Base-by-base conservation (phyloP, 2,329 filamentous ascomycete species). In the Aspergillus sp. region DNA sequence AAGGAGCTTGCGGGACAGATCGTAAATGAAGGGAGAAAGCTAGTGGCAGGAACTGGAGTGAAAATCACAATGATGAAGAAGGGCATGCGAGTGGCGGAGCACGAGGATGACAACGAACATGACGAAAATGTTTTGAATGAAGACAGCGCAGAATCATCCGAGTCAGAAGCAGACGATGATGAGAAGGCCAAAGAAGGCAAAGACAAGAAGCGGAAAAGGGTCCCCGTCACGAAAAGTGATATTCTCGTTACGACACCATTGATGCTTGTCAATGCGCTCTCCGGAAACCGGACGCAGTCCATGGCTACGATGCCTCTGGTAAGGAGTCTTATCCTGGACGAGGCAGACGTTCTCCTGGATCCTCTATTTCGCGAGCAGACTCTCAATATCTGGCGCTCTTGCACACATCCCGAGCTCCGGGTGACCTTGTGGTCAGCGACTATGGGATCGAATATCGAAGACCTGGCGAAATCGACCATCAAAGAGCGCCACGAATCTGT, bases 361-460 rank as follows among this genome's bases (percentile, higher is more conserved):
- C 83, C 86, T 10, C 75, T 96, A 4, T 98, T 98, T 73, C 80
- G 86, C 48, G 85, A 93, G 26, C 89, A 96, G 65, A 96, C 89
- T 0, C 73, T 94, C 34, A 78, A 79, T 3, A 83, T 97, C 52
- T 96, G 90, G 89, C 79, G 80, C 38, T 80, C 86, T 3, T 91
- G 91, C 65, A 81, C 74, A 2, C 82, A 83, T 55, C 74, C 80
- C 3, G 69, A 76, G n/a, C 73, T 97, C 6, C 79, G 82, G 27
- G 76, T 88, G 3, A 88, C 86, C 7, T 82, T 94, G 50, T 98
- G 91, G 89, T 97, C 93, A 9, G 93, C 93, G 9, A 98, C 93
- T 0, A 96, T 98, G 83, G 88, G 87, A 3, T 95, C 91, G 10
- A 93, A 85, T 57, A 86, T 97, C 38, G 93, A 98, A 70, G 75